Base-by-base conservation (phyloP, 2,329 filamentous ascomycete genomes). In the Paraconiothyrium brasiliense region DNA sequence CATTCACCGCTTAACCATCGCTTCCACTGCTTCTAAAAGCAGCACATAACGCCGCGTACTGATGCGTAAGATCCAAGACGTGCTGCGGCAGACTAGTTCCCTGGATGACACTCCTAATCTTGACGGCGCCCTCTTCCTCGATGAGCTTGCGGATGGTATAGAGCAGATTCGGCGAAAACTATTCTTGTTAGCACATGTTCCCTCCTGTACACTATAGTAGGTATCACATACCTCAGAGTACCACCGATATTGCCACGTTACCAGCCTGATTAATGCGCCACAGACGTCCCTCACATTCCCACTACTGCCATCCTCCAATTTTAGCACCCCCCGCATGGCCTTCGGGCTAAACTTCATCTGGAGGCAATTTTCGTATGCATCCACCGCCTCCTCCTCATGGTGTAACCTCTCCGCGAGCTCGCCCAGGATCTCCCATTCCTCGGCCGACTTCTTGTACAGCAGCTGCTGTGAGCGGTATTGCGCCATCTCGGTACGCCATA, bases 221-320 rank as follows among this genome's bases (percentile, higher is more conserved):
- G 20, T 5, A 14, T 16, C 34, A 65, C 68, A 24, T 69, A 90
- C 89, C 86, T 99, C 95, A 59, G 94, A 97, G 82, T 99, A 99
- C 95, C 95, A 99, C 69, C 95, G 87, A 81, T 97, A 99, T 81
- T 99, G 95, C 95, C 95, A 99, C 13, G 94, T 95, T 37, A 98
- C 92, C 46, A 99, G 84, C 56, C 93, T 86, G 67, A 99, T 97
- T 61, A 97, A 84, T n/a, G 92, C 90, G 32, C 89, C 91, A 7
- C 98, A 86, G 60, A 90, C 92, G 63, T 93, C 91, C 63, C 93
- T 85, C 3, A 92, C 93, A 79, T 92, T 92, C 37, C 47, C 56
- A 72, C 91, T 92, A 61, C 86, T 85, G 75, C 87, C 87, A 79
- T 96, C 91, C 69, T 93, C 93, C 51, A 92, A 85, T 58, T 89